phyloP scores from a whole-genome alignment of 108 stramenopile species.

The Schizochytrium sp. region DNA sequence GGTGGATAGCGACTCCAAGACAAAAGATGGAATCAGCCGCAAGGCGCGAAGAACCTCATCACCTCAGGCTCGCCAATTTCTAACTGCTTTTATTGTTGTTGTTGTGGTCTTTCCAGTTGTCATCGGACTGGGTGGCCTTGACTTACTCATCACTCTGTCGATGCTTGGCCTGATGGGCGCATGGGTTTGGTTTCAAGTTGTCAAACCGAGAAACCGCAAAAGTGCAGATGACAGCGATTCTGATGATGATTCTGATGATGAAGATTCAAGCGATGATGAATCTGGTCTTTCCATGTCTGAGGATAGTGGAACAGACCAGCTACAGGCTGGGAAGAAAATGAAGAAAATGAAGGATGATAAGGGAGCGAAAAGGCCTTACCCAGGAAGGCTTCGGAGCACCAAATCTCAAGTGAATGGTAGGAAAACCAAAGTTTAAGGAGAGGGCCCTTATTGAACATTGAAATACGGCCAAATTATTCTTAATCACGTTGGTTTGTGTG shows the following conservation, averaged over 20 bases:
- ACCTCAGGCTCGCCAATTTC: not conserved
- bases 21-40: too few species aligned
- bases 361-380: too few species aligned
- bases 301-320: not conserved
- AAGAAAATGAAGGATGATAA: not conserved
- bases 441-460: too few species aligned
- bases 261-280: not conserved
- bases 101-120: not conserved
- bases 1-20: too few species aligned
- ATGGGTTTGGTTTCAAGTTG: conserved; percentile 46
- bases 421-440: too few species aligned
- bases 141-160: not conserved
- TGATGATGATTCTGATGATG: not conserved
- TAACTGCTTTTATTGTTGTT: not conserved
- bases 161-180: not conserved
- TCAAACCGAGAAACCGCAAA: not conserved
- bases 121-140: conserved; percentile 7
- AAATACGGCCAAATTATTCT: too few species aligned
- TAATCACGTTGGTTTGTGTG: too few species aligned
- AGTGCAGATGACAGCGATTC: not conserved
- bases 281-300: not conserved
- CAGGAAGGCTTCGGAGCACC: too few species aligned
- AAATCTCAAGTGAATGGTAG: too few species aligned
- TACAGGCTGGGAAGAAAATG: not conserved
- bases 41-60: not conserved